These are phyloP conservation scores for Rauvolfia tetraphylla DNA, from an alignment of 257 asterid genomes.

Conservation along the genomic window DNA sequence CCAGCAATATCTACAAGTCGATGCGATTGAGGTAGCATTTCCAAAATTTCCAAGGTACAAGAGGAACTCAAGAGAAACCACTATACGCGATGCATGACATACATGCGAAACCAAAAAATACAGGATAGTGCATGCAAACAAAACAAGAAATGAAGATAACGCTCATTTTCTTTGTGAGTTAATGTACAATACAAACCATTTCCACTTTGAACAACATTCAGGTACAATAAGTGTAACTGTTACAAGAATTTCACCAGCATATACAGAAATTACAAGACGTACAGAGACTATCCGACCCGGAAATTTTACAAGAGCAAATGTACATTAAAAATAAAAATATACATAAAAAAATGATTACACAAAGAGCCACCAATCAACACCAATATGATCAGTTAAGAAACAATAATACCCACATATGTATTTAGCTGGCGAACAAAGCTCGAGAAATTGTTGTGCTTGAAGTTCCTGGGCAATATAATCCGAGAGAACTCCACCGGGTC, in stretches of 20 bases:
- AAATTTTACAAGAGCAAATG: neutral
- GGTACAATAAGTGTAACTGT: constrained; percentile 7
- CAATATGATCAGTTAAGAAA: constrained; percentile 22
- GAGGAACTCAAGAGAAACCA: neutral
- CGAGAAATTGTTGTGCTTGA: constrained; percentile 91
- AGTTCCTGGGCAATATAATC: constrained; percentile 54
- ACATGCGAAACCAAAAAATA: neutral
- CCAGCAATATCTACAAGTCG: constrained; percentile 27
- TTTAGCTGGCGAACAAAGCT: constrained; percentile 97
- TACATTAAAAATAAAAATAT: constrained; percentile 19
- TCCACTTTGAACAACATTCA: constrained; percentile 12
- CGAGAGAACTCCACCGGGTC: constrained; percentile 67
- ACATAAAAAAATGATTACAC: neutral
- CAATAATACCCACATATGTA: constrained; percentile 77
- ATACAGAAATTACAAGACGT: constrained; percentile 17
- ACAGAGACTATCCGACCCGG: constrained; percentile 12
- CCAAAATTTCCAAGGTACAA: constrained; percentile 13
- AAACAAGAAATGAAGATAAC: neutral
- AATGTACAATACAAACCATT: constrained; percentile 20
- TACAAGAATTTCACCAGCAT: constrained; percentile 24
- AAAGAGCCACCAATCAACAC: neutral
- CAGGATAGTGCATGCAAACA: neutral
- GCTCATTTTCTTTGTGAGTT: neutral
- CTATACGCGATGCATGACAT: neutral
- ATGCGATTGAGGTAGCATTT: constrained; percentile 22